phyloP scores from a whole-genome alignment of 805 yeast genomes.

The Saturnispora sanitii region DNA sequence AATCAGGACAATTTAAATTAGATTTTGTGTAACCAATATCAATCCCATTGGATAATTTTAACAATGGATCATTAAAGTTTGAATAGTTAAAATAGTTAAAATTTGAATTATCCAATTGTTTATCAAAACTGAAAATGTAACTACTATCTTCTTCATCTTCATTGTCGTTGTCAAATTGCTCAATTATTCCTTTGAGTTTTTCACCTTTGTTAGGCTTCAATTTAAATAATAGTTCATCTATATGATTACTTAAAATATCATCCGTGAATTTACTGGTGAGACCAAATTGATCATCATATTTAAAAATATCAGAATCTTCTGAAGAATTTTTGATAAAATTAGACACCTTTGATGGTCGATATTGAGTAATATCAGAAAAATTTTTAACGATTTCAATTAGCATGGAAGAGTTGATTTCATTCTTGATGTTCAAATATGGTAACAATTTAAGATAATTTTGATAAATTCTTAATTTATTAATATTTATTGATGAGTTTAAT shows the following conservation, averaged over 20 bases:
- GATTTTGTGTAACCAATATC: slow-evolving; percentile 28
- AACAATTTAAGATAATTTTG: slow-evolving; percentile 25
- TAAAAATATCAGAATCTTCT: slow-evolving; percentile 25
- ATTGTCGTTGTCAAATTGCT: slow-evolving; percentile 22
- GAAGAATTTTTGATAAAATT: slow-evolving; percentile 5
- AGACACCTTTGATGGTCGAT: slow-evolving; percentile 1
- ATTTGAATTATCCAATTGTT: slow-evolving; percentile 28
- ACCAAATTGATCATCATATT: slow-evolving; percentile 33
- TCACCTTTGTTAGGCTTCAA: not conserved
- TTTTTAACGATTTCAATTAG: slow-evolving; percentile 27
- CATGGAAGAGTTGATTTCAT: slow-evolving; percentile 25
- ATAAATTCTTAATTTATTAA: slow-evolving; percentile 25
- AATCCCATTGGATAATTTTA: slow-evolving; percentile 23
- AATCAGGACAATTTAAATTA: slow-evolving; percentile 31
- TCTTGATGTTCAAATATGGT: slow-evolving; percentile 25
- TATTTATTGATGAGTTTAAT: slow-evolving; percentile 18
- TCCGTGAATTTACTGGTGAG: slow-evolving; percentile 32
- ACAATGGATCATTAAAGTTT: slow-evolving; percentile 33
- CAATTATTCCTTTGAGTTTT: slow-evolving; percentile 10
- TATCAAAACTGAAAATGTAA: slow-evolving; percentile 23
- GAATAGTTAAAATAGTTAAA: slow-evolving; percentile 32
- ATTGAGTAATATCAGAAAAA: slow-evolving; percentile 20
- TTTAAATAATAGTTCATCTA: slow-evolving; percentile 27
- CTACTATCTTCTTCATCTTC: too few species aligned
- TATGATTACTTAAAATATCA: too few species aligned